Conservation (phyloP, 139 green algal species). For the Zygnema circumcarinatum region DNA sequence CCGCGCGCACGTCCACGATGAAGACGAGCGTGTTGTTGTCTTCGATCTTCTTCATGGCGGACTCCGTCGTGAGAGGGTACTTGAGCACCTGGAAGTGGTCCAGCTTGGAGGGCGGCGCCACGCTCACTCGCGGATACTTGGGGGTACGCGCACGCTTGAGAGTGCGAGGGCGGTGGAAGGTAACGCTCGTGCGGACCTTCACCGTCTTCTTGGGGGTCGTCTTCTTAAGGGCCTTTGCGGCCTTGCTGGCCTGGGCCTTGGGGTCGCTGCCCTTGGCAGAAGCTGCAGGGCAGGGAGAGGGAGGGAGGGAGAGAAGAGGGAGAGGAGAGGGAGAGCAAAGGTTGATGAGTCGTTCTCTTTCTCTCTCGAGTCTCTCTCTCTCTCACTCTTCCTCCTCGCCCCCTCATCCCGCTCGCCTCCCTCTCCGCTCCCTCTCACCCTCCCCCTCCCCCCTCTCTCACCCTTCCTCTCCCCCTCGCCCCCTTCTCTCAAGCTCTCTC, state of each 20-base stretch:
- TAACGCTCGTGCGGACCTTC: constrained; percentile 63
- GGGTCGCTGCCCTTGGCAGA: constrained; percentile 44
- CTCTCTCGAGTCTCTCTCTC: not conserved
- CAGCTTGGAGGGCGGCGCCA: constrained; percentile 57
- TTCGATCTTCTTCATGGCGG: constrained; percentile 99
- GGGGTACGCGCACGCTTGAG: constrained; percentile 73
- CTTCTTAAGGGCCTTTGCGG: constrained; percentile 94
- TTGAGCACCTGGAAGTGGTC: constrained; percentile 85
- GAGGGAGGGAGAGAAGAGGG: not conserved
- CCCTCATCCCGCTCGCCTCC: not conserved
- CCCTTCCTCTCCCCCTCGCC: not conserved
- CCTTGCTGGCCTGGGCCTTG: constrained; percentile 75
- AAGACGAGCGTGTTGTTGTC: constrained; percentile 99
- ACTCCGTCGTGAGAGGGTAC: constrained; percentile 97
- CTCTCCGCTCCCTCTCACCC: not conserved
- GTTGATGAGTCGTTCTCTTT: not conserved
- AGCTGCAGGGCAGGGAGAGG: not conserved
- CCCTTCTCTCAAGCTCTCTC: not conserved
- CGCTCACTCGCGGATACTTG: constrained; percentile 63
- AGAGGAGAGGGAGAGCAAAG: not conserved
- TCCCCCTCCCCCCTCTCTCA: not conserved
- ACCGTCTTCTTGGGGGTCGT: constrained; percentile 73
- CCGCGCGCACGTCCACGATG: constrained; percentile 82
- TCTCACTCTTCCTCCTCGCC: not conserved
- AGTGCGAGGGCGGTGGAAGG: constrained; percentile 88